A percentile compares a stretch with the other conserved stretches of the same genome.
Conservation (phyloP, 2,329 filamentous ascomycete genomes). For the Venturiaceae sp. region DNA sequence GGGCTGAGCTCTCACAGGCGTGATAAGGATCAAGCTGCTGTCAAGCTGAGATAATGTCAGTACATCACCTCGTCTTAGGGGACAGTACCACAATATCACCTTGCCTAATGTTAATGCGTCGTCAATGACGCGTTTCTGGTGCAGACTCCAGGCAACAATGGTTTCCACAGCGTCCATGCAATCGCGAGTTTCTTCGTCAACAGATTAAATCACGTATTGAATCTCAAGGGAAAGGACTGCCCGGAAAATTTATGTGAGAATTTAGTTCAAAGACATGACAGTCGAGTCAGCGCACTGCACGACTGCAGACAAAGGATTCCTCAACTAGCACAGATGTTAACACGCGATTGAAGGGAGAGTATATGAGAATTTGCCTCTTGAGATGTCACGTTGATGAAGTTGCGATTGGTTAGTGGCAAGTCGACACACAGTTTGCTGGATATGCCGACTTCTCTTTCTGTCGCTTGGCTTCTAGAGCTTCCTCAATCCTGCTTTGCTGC, state of each 20-base stretch:
- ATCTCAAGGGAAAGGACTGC: neutral
- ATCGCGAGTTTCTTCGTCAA: slow-evolving; percentile 11
- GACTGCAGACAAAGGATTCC: slow-evolving; percentile 11
- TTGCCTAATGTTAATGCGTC: slow-evolving; percentile 15
- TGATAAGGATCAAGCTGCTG: slow-evolving; percentile 3
- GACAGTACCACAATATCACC: too few relatives aligned
- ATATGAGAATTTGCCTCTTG: neutral
- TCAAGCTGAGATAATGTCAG: slow-evolving; percentile 7
- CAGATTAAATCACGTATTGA: neutral
- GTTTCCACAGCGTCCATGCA: slow-evolving; percentile 23
- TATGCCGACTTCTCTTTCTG: slow-evolving; percentile 1
- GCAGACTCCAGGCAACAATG: slow-evolving; percentile 34
- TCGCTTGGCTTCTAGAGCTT: slow-evolving; percentile 5
- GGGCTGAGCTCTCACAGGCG: neutral
- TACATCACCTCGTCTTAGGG: slow-evolving; percentile 23
- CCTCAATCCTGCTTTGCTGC: neutral
- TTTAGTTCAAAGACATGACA: neutral
- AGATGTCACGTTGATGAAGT: slow-evolving; percentile 15
- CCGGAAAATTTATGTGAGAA: neutral
- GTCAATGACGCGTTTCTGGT: slow-evolving; percentile 32
- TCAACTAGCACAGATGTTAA: slow-evolving; percentile 9
- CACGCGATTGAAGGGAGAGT: neutral
- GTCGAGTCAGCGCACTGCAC: slow-evolving; percentile 5
- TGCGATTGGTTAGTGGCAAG: neutral
- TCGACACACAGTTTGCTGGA: too few relatives aligned